phyloP scores from a whole-genome alignment of 1,284 basidiomycete genomes.

The Volvariella volvacea region DNA sequence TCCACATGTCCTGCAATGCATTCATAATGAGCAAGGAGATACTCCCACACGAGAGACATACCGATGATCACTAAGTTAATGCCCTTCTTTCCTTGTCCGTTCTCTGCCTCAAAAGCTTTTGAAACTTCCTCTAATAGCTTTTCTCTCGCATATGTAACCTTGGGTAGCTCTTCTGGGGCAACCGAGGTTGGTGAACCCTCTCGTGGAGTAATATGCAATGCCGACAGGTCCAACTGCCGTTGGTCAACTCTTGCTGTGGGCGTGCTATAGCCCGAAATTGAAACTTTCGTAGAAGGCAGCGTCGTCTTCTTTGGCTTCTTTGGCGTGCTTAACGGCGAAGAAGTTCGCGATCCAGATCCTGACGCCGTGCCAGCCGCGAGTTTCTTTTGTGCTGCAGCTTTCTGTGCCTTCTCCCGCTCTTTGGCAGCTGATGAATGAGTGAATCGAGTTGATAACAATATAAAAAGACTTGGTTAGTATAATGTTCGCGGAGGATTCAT shows the following conservation, averaged over 20 bases:
- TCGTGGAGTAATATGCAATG: conserved; percentile 56
- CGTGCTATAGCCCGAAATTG: background rate
- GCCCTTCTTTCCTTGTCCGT: conserved; percentile 54
- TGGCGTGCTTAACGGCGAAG: conserved; percentile 33
- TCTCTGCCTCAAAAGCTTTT: conserved; percentile 45
- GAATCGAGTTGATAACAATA: conserved; percentile 32
- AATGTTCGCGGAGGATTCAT: too few relatives aligned
- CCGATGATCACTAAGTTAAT: conserved; percentile 93
- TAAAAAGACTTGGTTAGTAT: conserved; percentile 14
- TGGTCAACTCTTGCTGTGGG: conserved; percentile 30
- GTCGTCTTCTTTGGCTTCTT: conserved; percentile 29
- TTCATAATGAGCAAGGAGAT: background rate
- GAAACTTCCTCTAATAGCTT: conserved; percentile 82
- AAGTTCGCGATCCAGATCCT: conserved; percentile 33
- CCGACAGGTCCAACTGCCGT: conserved; percentile 65
- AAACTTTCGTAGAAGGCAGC: conserved; percentile 12
- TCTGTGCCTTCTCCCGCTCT: conserved; percentile 70
- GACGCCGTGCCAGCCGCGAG: conserved; percentile 20
- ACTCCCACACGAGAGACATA: conserved; percentile 29
- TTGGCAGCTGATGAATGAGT: conserved; percentile 58
- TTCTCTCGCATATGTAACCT: conserved; percentile 70
- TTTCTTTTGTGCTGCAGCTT: conserved; percentile 40
- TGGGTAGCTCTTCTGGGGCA: conserved; percentile 58
- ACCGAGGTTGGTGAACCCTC: too few relatives aligned
- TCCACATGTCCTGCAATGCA: conserved; percentile 82